Evolutionary conservation across 2,329 filamentous ascomycete species (phyloP).

Genomic region (Plenodomus tracheiphilus): DNA sequence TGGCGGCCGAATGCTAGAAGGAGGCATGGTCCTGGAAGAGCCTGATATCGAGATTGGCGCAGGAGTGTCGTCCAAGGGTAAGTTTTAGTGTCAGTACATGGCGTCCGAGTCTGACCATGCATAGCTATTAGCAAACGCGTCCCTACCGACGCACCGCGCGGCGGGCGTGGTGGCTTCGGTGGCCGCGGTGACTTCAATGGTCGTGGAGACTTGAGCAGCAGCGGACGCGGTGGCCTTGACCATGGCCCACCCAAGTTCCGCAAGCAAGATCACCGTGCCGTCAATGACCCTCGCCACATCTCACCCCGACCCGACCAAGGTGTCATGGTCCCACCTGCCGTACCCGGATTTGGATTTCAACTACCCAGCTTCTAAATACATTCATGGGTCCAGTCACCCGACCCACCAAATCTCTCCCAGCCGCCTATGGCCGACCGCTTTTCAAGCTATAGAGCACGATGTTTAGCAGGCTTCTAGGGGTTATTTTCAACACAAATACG

Average conservation of each 20-base stretch:
- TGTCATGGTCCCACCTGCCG: conserved; percentile 57
- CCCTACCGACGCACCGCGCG: conserved; percentile 35
- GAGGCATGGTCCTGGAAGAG: conserved; percentile 89
- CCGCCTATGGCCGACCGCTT: background rate
- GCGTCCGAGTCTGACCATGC: conserved; percentile 12
- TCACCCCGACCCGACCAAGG: conserved; percentile 43
- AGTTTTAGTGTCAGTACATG: background rate
- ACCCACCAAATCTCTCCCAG: background rate
- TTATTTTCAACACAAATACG: too few species aligned
- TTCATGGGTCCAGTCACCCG: background rate
- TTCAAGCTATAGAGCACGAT: background rate
- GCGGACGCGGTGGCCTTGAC: conserved; percentile 24
- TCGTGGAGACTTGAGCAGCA: conserved; percentile 16
- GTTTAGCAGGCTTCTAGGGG: too few species aligned
- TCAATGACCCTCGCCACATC: conserved; percentile 38
- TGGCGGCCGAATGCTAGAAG: conserved; percentile 77
- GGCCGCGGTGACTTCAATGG: conserved; percentile 12
- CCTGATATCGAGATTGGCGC: conserved; percentile 98
- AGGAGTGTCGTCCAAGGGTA: conserved; percentile 90
- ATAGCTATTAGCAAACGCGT: conserved; percentile 42
- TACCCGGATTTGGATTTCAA: conserved; percentile 60
- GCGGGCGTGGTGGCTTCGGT: conserved; percentile 16
- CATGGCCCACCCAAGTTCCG: conserved; percentile 28
- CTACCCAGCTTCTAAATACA: conserved; percentile 34
- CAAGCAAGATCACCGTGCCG: conserved; percentile 30